Conservation (phyloP, 2,329 filamentous ascomycete species). For the Hypoxylon sp. region DNA sequence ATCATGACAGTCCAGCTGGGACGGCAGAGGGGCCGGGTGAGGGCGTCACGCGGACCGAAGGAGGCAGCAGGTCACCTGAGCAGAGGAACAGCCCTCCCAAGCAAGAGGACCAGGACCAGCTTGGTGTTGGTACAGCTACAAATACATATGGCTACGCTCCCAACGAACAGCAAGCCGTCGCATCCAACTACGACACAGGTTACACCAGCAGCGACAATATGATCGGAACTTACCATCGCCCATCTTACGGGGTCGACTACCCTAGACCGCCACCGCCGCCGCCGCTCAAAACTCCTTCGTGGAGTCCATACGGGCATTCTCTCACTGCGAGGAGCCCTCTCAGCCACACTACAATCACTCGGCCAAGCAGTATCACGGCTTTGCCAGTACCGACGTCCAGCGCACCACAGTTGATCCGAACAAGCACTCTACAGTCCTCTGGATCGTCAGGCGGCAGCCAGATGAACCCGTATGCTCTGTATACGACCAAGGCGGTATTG, state of each 20-base stretch:
- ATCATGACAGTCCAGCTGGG: slow-evolving; percentile 54
- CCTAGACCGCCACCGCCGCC: slow-evolving; percentile 52
- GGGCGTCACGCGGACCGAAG: slow-evolving; percentile 54
- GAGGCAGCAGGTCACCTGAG: slow-evolving; percentile 58
- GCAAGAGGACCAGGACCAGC: slow-evolving; percentile 50
- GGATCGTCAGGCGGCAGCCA: slow-evolving; percentile 58
- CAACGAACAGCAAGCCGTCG: slow-evolving; percentile 61
- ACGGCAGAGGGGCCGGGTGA: slow-evolving; percentile 54
- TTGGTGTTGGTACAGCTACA: slow-evolving; percentile 58
- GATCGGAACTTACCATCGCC: slow-evolving; percentile 66
- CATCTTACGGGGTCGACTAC: slow-evolving; percentile 64
- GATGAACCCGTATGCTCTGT: slow-evolving; percentile 82
- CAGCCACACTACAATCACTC: slow-evolving; percentile 58
- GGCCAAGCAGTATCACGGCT: slow-evolving; percentile 60
- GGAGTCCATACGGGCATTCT: slow-evolving; percentile 59
- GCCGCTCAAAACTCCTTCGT: slow-evolving; percentile 56
- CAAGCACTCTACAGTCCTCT: slow-evolving; percentile 63
- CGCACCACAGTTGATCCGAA: slow-evolving; percentile 65
- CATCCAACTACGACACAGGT: slow-evolving; percentile 54
- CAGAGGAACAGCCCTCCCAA: slow-evolving; percentile 57
- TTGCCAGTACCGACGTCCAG: slow-evolving; percentile 61
- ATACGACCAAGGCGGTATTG: slow-evolving; percentile 84
- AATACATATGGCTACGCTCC: slow-evolving; percentile 68
- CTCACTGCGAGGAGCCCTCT: slow-evolving; percentile 58
- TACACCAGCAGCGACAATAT: slow-evolving; percentile 59